Conservation (phyloP, 2,329 filamentous ascomycete species). For the Alternaria atra region DNA sequence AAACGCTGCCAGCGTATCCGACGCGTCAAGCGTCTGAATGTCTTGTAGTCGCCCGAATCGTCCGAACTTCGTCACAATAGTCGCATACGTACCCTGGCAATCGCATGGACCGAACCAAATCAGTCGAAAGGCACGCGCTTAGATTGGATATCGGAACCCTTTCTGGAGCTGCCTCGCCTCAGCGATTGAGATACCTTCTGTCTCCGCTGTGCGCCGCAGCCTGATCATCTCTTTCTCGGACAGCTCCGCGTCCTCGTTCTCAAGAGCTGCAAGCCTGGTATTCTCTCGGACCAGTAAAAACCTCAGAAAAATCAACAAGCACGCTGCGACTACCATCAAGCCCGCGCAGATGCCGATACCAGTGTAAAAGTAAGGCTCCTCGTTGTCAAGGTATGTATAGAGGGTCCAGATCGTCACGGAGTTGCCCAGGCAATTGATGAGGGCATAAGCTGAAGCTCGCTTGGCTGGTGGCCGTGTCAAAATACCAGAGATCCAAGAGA, state of each 20-base stretch:
- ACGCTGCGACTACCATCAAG: background rate
- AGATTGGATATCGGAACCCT: background rate
- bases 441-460: background rate
- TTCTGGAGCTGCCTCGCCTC: constrained; percentile 53
- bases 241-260: constrained; percentile 58
- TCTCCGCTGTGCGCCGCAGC: constrained; percentile 61
- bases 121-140: background rate
- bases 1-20: background rate
- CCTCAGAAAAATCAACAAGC: background rate
- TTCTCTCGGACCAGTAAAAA: constrained; percentile 55
- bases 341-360: background rate
- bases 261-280: constrained; percentile 59
- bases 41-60: background rate
- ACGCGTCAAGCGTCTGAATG: background rate
- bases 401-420: background rate
- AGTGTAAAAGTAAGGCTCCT: background rate
- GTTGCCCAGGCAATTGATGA: background rate
- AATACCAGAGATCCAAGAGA: constrained; percentile 60
- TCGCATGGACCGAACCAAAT: background rate
- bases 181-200: constrained; percentile 61
- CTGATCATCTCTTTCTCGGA: constrained; percentile 60
- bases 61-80: background rate
- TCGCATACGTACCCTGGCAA: background rate
- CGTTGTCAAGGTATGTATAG: background rate
- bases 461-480: background rate